Conservation (phyloP, 2,329 filamentous ascomycete species). For the Mycosphaerella arachidis region DNA sequence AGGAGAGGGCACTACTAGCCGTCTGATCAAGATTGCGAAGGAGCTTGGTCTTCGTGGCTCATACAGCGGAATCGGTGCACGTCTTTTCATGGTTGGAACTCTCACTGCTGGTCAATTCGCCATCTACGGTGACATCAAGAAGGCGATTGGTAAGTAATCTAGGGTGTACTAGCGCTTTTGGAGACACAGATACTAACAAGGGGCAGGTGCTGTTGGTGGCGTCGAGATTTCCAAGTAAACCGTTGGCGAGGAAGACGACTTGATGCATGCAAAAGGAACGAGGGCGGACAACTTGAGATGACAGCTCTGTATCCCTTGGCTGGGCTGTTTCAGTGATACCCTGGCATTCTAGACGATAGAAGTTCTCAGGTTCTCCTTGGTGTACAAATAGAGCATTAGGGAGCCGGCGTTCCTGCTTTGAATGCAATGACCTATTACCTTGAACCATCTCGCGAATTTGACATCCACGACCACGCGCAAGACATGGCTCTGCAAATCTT, state of each 20-base stretch:
- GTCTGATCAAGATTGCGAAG: conserved; percentile 81
- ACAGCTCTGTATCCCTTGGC: conserved; percentile 1
- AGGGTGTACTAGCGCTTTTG: too few species aligned
- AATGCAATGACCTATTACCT: conserved; percentile 1
- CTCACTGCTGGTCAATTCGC: conserved; percentile 78
- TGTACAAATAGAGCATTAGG: conserved; percentile 14
- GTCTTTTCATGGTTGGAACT: conserved; percentile 70
- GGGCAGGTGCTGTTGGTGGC: conserved; percentile 60
- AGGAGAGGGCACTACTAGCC: conserved; percentile 75
- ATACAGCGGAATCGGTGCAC: conserved; percentile 76
- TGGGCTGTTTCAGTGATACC: conserved; percentile 7
- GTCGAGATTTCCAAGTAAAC: conserved; percentile 57
- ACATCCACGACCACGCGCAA: too few species aligned
- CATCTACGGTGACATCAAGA: conserved; percentile 70
- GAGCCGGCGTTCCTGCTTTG: conserved; percentile 4
- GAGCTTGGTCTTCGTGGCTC: conserved; percentile 74
- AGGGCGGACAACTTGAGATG: background rate
- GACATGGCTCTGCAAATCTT: too few species aligned
- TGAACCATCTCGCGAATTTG: background rate
- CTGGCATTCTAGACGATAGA: conserved; percentile 13
- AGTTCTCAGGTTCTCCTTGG: conserved; percentile 5
- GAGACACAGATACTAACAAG: too few species aligned
- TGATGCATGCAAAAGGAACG: background rate
- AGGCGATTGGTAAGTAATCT: conserved; percentile 40
- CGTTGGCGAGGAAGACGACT: background rate